A percentile compares a stretch with the other conserved stretches of the same genome.
These are phyloP conservation scores for Aspergillus carbonarius DNA, from an alignment of 2,329 filamentous ascomycete genomes.

Conservation along the genomic window DNA sequence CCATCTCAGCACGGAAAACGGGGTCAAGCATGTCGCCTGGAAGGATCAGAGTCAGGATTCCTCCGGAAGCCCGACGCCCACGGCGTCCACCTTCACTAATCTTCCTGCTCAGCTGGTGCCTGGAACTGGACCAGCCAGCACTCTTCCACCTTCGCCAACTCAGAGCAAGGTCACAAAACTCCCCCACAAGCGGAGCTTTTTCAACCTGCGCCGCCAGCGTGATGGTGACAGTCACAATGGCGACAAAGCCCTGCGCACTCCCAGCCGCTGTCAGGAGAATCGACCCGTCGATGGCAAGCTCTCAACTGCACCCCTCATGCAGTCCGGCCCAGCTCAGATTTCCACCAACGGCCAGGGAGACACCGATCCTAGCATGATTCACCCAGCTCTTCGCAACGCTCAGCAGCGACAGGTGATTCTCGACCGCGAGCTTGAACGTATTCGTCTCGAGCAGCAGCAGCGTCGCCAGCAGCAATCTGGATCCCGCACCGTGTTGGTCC, in stretches of 20 bases:
- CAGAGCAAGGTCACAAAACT: conserved; percentile 2
- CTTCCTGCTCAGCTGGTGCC: conserved; percentile 5
- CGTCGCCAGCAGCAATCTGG: background rate
- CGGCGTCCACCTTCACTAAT: conserved; percentile 1
- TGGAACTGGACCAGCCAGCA: conserved; percentile 1
- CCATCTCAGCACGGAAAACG: background rate
- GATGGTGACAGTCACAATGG: conserved; percentile 11
- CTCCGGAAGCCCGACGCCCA: conserved; percentile 3
- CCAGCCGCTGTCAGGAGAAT: conserved; percentile 9
- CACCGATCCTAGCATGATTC: conserved; percentile 11
- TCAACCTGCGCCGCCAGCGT: conserved; percentile 11
- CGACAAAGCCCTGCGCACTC: conserved; percentile 8
- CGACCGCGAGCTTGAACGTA: conserved; percentile 5
- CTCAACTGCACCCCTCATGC: background rate
- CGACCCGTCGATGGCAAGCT: background rate
- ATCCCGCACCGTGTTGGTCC: background rate
- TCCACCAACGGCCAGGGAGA: background rate
- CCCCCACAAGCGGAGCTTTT: conserved; percentile 12
- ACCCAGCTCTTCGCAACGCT: conserved; percentile 12
- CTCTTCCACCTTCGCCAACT: background rate
- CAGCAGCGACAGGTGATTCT: conserved; percentile 8
- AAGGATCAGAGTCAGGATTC: background rate
- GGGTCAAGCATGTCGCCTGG: background rate
- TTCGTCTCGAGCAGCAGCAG: background rate
- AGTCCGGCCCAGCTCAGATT: background rate